Conservation (phyloP, 306 rosid genomes). For the Castanopsis chinensis region DNA sequence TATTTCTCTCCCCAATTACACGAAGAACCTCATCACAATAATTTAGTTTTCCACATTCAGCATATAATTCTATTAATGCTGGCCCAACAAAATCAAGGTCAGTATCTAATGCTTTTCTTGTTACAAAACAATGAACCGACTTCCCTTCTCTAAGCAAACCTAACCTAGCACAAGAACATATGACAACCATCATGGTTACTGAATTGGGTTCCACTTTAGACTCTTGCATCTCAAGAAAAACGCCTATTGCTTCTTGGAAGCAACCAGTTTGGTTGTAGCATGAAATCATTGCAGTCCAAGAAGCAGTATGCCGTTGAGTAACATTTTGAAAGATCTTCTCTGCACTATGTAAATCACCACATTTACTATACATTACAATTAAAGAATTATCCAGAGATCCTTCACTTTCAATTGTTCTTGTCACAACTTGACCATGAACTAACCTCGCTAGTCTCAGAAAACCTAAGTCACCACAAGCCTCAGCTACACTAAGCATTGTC, state of each 20-base stretch:
- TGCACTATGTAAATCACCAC: conserved; percentile 50
- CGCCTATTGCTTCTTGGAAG: conserved; percentile 45
- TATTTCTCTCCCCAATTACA: conserved; percentile 36
- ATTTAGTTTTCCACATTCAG: conserved; percentile 44
- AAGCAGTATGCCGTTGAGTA: conserved; percentile 35
- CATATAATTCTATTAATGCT: conserved; percentile 65
- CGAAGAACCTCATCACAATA: conserved; percentile 51
- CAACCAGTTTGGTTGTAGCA: conserved; percentile 52
- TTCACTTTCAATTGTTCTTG: conserved; percentile 44
- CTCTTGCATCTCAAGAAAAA: conserved; percentile 51
- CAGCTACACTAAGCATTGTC: conserved; percentile 54
- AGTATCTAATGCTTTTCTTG: conserved; percentile 51
- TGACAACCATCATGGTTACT: conserved; percentile 56
- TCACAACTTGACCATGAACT: conserved; percentile 64
- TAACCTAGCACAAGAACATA: conserved; percentile 66
- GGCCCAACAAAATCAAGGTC: conserved; percentile 57
- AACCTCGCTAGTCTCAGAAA: conserved; percentile 50
- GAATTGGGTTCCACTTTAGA: conserved; percentile 55
- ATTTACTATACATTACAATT: conserved; percentile 69
- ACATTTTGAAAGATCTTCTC: conserved; percentile 39
- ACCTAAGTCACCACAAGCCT: conserved; percentile 74
- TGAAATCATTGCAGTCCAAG: conserved; percentile 82
- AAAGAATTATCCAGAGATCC: conserved; percentile 49
- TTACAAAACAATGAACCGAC: conserved; percentile 68
- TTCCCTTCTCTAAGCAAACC: conserved; percentile 64